phyloP scores from a whole-genome alignment of 768 basidiomycete genomes.

The Pleurotus giganteus region DNA sequence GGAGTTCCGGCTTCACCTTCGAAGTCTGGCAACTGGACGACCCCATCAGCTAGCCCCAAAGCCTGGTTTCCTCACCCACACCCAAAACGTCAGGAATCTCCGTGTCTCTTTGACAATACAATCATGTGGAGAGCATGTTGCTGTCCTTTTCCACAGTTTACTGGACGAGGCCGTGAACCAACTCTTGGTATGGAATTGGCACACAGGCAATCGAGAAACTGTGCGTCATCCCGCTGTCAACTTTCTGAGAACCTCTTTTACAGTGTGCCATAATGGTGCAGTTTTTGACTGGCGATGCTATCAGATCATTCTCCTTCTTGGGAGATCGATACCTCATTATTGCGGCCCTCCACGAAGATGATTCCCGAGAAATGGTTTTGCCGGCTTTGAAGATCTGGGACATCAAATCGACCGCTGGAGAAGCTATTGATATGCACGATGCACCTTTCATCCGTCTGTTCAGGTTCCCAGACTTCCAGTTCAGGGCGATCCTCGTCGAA shows the following conservation, averaged over 20 bases:
- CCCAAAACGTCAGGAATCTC: slow-evolving; percentile 18
- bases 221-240: slow-evolving; percentile 34
- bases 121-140: slow-evolving; percentile 50
- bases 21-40: slow-evolving; percentile 41
- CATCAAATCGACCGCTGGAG: slow-evolving; percentile 12
- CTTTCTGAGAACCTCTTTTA: neutral
- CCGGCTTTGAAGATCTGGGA: slow-evolving; percentile 6
- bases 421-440: slow-evolving; percentile 26
- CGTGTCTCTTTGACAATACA: slow-evolving; percentile 48
- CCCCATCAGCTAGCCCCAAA: slow-evolving; percentile 42
- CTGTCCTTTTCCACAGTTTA: slow-evolving; percentile 40
- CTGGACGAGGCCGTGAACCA: slow-evolving; percentile 35
- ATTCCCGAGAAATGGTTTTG: slow-evolving; percentile 30
- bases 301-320: slow-evolving; percentile 42
- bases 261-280: slow-evolving; percentile 13
- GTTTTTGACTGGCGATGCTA: slow-evolving; percentile 25
- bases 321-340: slow-evolving; percentile 38
- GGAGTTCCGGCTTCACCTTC: slow-evolving; percentile 39
- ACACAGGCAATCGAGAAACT: slow-evolving; percentile 44
- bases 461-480: slow-evolving; percentile 35
- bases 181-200: slow-evolving; percentile 68
- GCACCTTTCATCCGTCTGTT: slow-evolving; percentile 36
- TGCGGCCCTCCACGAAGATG: slow-evolving; percentile 22
- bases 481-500: slow-evolving; percentile 23
- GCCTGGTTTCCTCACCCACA: slow-evolving; percentile 29